Evolutionary conservation across 306 rosid species (phyloP).

Genomic region (Biancaea sappan): DNA sequence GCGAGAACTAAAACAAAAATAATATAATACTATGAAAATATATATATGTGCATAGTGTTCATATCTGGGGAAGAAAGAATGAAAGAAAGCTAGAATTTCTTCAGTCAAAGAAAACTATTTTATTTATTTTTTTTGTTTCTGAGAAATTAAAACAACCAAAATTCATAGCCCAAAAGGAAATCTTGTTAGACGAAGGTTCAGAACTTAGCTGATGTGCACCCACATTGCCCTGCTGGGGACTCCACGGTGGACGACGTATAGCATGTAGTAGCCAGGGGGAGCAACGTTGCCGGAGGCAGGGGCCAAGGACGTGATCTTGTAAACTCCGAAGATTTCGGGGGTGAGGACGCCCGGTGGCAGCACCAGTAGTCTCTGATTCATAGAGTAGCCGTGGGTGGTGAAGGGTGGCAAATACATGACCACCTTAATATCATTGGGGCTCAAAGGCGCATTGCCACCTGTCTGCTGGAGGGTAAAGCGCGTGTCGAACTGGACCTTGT

Average conservation of each 20-base stretch:
- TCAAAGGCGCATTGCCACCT: not conserved
- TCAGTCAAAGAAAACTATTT: too few species aligned
- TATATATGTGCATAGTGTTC: too few species aligned
- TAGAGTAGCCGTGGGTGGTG: constrained; percentile 84
- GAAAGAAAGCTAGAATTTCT: too few species aligned
- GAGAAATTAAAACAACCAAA: too few species aligned
- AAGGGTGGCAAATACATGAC: constrained; percentile 79
- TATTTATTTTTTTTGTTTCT: too few species aligned
- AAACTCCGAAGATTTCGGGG: not conserved
- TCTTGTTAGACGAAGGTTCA: too few species aligned
- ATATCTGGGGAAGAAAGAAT: too few species aligned
- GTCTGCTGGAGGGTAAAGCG: too few species aligned
- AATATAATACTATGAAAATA: too few species aligned
- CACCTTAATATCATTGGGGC: constrained; percentile 43
- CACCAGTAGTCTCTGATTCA: constrained; percentile 70
- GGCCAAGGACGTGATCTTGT: constrained; percentile 25
- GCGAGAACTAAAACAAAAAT: too few species aligned
- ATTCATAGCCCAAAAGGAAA: not conserved
- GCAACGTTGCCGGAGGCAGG: constrained; percentile 53
- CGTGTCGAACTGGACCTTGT: too few species aligned
- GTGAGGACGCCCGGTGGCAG: constrained; percentile 9
- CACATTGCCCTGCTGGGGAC: constrained; percentile 71
- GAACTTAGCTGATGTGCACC: constrained; percentile 47
- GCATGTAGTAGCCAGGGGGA: constrained; percentile 79
- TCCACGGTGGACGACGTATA: constrained; percentile 73